A percentile compares a stretch with the other conserved stretches of the same genome.
Conservation (phyloP, 2,329 filamentous ascomycete species). For the Sporothrix curviconia region DNA sequence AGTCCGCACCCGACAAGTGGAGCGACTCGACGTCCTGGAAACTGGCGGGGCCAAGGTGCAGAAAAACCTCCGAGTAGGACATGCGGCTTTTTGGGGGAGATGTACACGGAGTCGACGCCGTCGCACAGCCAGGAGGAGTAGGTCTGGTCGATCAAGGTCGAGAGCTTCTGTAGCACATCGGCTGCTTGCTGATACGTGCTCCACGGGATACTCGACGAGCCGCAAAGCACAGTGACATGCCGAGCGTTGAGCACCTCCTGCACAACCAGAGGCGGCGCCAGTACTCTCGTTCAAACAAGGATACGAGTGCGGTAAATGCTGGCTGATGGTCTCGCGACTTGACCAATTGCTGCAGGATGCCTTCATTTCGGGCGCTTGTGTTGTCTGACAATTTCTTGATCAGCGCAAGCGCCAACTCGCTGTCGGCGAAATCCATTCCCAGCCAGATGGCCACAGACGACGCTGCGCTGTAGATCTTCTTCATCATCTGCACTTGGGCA, state of each 20-base stretch:
- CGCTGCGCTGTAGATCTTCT: not conserved
- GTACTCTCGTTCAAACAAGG: conserved; percentile 3
- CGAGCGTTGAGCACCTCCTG: not conserved
- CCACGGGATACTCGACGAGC: not conserved
- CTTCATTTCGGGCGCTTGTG: not conserved
- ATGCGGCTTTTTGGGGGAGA: not conserved
- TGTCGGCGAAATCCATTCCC: not conserved
- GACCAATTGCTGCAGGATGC: not conserved
- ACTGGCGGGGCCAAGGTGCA: not conserved
- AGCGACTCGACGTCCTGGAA: not conserved
- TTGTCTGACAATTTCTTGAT: not conserved
- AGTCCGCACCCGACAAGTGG: too few species aligned
- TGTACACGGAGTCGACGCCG: not conserved
- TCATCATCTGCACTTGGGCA: conserved; percentile 6
- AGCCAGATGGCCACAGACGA: not conserved
- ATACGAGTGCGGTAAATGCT: not conserved
- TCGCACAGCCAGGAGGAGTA: not conserved
- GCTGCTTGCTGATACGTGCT: not conserved
- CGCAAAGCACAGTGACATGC: not conserved
- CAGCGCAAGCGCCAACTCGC: not conserved
- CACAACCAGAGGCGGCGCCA: not conserved
- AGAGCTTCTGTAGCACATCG: not conserved
- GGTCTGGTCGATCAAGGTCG: not conserved
- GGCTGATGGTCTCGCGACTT: not conserved
- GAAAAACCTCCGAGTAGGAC: not conserved